Percentiles rank a stretch among this genome's conserved stretches.
These are phyloP conservation scores for Penicilliopsis zonata DNA, from an alignment of 495 filamentous ascomycete genomes.

Conservation along the genomic window DNA sequence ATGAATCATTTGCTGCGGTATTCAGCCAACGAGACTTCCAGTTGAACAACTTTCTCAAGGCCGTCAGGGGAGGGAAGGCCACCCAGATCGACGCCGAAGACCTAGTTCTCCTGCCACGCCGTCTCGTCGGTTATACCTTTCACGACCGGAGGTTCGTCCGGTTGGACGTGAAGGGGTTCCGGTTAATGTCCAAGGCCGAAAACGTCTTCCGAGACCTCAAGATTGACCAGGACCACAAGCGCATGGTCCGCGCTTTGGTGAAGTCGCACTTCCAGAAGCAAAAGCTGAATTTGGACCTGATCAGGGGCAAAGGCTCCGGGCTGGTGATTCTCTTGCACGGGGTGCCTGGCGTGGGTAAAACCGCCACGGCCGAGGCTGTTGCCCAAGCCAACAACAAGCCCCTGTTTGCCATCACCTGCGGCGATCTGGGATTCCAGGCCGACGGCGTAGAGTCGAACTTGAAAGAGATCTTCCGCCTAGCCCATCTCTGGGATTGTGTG, in stretches of 20 bases:
- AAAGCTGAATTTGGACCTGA: slow-evolving; percentile 8
- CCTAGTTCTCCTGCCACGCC: not conserved
- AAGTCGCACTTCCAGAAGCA: not conserved
- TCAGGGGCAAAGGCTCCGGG: slow-evolving; percentile 27
- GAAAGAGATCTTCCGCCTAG: slow-evolving; percentile 24
- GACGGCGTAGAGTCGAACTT: slow-evolving; percentile 29
- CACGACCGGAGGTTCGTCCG: not conserved
- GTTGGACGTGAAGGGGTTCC: not conserved
- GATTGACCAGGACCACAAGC: not conserved
- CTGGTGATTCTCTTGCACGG: slow-evolving; percentile 42
- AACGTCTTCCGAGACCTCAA: not conserved
- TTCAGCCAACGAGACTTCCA: too few relatives aligned
- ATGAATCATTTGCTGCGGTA: too few relatives aligned
- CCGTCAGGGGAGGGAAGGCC: too few relatives aligned
- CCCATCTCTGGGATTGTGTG: slow-evolving; percentile 33
- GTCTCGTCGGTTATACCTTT: not conserved
- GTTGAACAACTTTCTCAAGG: too few relatives aligned
- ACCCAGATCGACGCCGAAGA: not conserved
- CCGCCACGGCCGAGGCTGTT: slow-evolving; percentile 20
- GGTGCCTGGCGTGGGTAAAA: slow-evolving; percentile 32
- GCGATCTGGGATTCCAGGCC: slow-evolving; percentile 25
- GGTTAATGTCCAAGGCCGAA: not conserved
- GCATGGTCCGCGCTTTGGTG: not conserved
- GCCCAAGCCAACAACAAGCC: slow-evolving; percentile 16
- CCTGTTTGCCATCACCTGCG: slow-evolving; percentile 17